Conservation (phyloP, 768 basidiomycete species). For the Leccinum subgranulosum region DNA sequence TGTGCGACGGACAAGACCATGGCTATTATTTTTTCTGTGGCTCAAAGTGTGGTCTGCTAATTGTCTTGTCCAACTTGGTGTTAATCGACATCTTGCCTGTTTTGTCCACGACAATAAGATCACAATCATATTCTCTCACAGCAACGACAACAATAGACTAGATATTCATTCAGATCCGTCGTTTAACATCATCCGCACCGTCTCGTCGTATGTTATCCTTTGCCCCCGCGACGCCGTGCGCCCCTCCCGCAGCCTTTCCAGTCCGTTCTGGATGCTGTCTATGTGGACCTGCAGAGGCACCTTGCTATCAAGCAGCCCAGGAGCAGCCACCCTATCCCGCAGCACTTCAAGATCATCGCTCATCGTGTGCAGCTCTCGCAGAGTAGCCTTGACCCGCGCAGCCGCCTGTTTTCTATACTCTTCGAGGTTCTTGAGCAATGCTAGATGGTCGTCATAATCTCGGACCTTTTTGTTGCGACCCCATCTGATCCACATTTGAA, state of each 20-base stretch:
- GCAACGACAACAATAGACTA: background rate
- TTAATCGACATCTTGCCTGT: constrained; percentile 10
- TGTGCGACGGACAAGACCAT: background rate
- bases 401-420: constrained; percentile 59
- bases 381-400: constrained; percentile 61
- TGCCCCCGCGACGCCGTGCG: constrained; percentile 50
- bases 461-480: constrained; percentile 55
- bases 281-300: constrained; percentile 75
- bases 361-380: constrained; percentile 61
- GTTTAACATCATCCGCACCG: constrained; percentile 23
- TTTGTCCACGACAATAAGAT: constrained; percentile 15
- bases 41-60: constrained; percentile 10
- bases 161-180: constrained; percentile 3
- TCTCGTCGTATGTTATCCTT: constrained; percentile 40
- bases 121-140: background rate
- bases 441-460: constrained; percentile 50
- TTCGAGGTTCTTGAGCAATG: constrained; percentile 52
- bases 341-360: constrained; percentile 75
- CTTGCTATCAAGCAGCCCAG: constrained; percentile 55
- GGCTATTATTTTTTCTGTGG: constrained; percentile 12
- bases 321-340: constrained; percentile 66
- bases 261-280: constrained; percentile 61
- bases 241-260: constrained; percentile 55
- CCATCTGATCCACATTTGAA: constrained; percentile 64
- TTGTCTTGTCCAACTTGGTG: constrained; percentile 17